Evolutionary conservation across 257 asterid genomes (phyloP).

Genomic region (Solanum dulcamara): DNA sequence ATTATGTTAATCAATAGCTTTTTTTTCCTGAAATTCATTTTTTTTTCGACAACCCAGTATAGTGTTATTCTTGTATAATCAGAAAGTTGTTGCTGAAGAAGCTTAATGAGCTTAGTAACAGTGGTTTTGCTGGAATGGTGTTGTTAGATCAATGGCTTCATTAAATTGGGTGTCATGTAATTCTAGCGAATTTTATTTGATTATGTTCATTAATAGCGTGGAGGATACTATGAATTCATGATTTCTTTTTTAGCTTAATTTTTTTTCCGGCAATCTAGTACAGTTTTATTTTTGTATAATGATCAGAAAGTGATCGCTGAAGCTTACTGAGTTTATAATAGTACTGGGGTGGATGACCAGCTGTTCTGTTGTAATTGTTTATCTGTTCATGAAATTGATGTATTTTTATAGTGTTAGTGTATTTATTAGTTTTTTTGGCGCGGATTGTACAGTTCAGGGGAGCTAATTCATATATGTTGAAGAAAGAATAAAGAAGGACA

Average conservation of each 20-base stretch:
- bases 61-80: not conserved
- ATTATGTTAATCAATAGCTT: too few relatives aligned
- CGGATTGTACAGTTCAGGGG: not conserved
- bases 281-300: too few relatives aligned
- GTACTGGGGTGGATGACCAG: too few relatives aligned
- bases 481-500: not conserved
- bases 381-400: not conserved
- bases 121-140: not conserved
- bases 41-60: not conserved
- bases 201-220: not conserved
- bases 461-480: not conserved
- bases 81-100: not conserved
- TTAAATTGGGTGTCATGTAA: too few relatives aligned
- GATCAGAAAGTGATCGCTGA: too few relatives aligned
- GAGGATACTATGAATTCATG: too few relatives aligned
- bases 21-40: too few relatives aligned
- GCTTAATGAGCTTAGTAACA: not conserved
- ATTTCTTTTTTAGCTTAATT: too few relatives aligned
- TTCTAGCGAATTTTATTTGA: too few relatives aligned
- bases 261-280: too few relatives aligned
- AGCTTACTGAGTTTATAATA: too few relatives aligned
- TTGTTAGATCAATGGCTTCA: too few relatives aligned
- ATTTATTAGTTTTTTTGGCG: not conserved
- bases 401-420: not conserved
- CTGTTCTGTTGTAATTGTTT: not conserved